Evolutionary conservation across 768 basidiomycete genomes (phyloP).

Genomic region (Sistotremastrum niveocremeum): DNA sequence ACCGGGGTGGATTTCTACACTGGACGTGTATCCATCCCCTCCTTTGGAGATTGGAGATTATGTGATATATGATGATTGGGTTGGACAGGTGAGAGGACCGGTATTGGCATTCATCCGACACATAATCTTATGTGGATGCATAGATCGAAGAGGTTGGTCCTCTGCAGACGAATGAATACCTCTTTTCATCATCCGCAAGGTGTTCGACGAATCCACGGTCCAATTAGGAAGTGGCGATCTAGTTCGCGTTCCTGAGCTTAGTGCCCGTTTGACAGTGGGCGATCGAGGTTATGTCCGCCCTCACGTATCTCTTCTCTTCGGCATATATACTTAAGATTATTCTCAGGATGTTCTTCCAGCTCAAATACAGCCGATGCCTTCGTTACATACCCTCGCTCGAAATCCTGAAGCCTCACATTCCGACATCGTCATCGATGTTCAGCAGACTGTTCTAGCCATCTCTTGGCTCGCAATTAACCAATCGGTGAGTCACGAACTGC

Average conservation of each 20-base stretch:
- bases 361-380: conserved; percentile 14
- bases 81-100: conserved; percentile 54
- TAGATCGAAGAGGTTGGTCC: too few species aligned
- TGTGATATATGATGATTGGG: conserved; percentile 74
- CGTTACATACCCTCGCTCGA: conserved; percentile 12
- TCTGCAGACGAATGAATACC: neutral
- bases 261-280: conserved; percentile 61
- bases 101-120: too few species aligned
- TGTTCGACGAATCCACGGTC: conserved; percentile 72
- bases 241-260: conserved; percentile 65
- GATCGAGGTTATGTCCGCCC: conserved; percentile 55
- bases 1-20: conserved; percentile 46
- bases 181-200: conserved; percentile 24
- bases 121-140: too few species aligned
- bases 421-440: conserved; percentile 59
- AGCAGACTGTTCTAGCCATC: conserved; percentile 66
- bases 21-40: conserved; percentile 41
- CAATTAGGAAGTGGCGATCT: conserved; percentile 51
- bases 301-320: neutral
- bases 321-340: neutral
- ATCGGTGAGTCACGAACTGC: conserved; percentile 32
- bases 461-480: conserved; percentile 86
- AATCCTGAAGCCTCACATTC: conserved; percentile 27
- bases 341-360: conserved; percentile 55
- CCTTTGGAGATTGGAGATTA: conserved; percentile 70